A percentile compares a stretch with the other conserved stretches of the same genome.
Conservation (phyloP, 805 yeast genomes). For the Peterozyma toletana region DNA sequence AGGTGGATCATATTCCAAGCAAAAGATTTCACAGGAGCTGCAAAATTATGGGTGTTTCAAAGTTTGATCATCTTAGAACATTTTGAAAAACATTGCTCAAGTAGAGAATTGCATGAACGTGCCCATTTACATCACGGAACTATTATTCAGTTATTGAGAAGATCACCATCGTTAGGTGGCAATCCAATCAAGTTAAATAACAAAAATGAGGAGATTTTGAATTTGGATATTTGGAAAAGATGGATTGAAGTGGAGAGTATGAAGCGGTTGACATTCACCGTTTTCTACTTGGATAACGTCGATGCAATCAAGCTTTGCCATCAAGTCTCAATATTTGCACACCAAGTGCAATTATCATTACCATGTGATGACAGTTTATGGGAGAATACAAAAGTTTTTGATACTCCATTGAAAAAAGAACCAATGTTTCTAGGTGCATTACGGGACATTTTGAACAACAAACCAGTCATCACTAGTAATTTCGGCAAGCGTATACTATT, state of each 20-base stretch:
- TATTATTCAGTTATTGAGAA: constrained; percentile 65
- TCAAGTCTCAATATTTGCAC: constrained; percentile 44
- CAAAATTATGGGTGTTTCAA: constrained; percentile 70
- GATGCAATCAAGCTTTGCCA: constrained; percentile 80
- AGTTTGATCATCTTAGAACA: constrained; percentile 67
- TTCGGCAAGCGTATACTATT: constrained; percentile 64
- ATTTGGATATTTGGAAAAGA: constrained; percentile 34
- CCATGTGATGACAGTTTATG: constrained; percentile 55
- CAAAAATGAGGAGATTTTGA: constrained; percentile 14
- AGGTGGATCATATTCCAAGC: constrained; percentile 66
- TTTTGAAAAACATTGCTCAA: constrained; percentile 68
- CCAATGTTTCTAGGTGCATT: constrained; percentile 48
- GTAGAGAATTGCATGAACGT: constrained; percentile 68
- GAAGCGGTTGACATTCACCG: constrained; percentile 74
- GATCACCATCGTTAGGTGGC: constrained; percentile 74
- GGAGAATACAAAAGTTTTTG: constrained; percentile 24
- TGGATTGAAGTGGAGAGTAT: constrained; percentile 80
- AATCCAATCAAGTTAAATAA: constrained; percentile 38
- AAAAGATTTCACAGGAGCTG: constrained; percentile 71
- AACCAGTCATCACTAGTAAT: constrained; percentile 36
- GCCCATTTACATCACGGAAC: constrained; percentile 86
- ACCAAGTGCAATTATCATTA: constrained; percentile 46
- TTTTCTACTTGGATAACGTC: constrained; percentile 72
- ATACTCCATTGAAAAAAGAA: constrained; percentile 19
- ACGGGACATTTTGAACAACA: constrained; percentile 49